Percentiles rank a stretch among this genome's conserved stretches.
Evolutionary conservation across 495 filamentous ascomycete species (phyloP).

Genomic region (Daldinia caldariorum): DNA sequence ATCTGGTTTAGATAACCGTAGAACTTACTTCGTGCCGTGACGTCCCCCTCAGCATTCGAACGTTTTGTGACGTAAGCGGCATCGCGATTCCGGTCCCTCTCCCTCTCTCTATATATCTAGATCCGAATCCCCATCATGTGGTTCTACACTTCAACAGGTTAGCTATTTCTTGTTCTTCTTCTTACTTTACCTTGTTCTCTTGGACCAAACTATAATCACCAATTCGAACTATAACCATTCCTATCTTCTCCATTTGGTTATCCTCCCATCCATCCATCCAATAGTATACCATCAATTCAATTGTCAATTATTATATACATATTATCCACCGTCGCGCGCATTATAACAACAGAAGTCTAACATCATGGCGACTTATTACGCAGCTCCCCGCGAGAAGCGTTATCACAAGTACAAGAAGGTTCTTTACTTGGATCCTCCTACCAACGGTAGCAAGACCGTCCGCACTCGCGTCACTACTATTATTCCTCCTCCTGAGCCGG

Average conservation of each 20-base stretch:
- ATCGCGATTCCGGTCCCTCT: conserved; percentile 15
- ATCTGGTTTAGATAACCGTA: conserved; percentile 44
- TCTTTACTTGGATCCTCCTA: conserved; percentile 58
- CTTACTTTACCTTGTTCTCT: not conserved
- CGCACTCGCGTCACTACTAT: conserved; percentile 57
- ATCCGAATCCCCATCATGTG: conserved; percentile 41
- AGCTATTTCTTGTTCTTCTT: conserved; percentile 19
- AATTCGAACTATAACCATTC: not conserved
- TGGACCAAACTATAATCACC: not conserved
- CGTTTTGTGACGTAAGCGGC: conserved; percentile 29
- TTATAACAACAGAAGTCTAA: conserved; percentile 20
- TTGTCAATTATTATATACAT: not conserved
- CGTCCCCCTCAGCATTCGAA: not conserved
- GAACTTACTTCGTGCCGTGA: conserved; percentile 30
- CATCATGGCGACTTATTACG: conserved; percentile 45
- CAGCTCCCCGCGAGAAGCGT: conserved; percentile 45
- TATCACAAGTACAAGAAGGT: conserved; percentile 55
- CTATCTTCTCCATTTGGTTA: conserved; percentile 11
- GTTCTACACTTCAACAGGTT: conserved; percentile 47
- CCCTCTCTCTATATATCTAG: conserved; percentile 19
- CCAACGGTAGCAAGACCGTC: conserved; percentile 50
- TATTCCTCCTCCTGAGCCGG: conserved; percentile 48
- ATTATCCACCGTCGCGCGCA: too few species aligned
- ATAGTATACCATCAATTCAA: conserved; percentile 10
- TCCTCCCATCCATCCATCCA: conserved; percentile 5